phyloP scores from a whole-genome alignment of 768 basidiomycete species.

The Rhizopogon salebrosus region DNA sequence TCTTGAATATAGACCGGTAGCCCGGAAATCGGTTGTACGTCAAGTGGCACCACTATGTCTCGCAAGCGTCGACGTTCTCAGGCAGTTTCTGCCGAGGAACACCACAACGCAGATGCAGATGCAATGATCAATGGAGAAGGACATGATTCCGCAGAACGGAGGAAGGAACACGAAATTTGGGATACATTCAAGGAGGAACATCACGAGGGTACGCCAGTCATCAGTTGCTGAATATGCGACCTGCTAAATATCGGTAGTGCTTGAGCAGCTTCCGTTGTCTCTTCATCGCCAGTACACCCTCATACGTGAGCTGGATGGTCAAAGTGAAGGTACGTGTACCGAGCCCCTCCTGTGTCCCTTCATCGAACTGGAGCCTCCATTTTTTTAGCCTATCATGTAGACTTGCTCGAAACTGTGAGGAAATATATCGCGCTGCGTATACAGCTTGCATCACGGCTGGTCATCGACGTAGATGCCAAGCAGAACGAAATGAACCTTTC shows the following conservation, averaged over 20 bases:
- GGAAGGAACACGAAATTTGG: constrained; percentile 66
- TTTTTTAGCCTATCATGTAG: constrained; percentile 32
- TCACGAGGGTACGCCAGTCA: constrained; percentile 54
- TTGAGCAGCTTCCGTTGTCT: constrained; percentile 75
- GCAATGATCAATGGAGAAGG: constrained; percentile 9
- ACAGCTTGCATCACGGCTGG: constrained; percentile 11
- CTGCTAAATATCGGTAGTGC: constrained; percentile 36
- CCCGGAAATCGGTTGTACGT: no score
- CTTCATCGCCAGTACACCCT: constrained; percentile 67
- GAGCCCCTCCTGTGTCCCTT: not conserved
- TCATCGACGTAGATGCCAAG: not conserved
- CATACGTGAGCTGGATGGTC: constrained; percentile 68
- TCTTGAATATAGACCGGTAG: no score
- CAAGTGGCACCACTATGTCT: constrained; percentile 10
- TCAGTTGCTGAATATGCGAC: not conserved
- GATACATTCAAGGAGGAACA: constrained; percentile 74
- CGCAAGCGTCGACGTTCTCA: constrained; percentile 49
- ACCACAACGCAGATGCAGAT: constrained; percentile 9
- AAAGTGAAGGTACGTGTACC: constrained; percentile 44
- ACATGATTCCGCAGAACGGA: constrained; percentile 18
- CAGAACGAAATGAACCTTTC: not conserved
- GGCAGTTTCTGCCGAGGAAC: constrained; percentile 27
- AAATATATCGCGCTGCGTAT: constrained; percentile 40
- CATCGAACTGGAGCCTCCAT: constrained; percentile 2
- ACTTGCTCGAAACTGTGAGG: constrained; percentile 40